Percentiles rank a stretch among this genome's conserved stretches.
Conservation (phyloP, 2,329 filamentous ascomycete species). For the Alternaria triticimaculans region DNA sequence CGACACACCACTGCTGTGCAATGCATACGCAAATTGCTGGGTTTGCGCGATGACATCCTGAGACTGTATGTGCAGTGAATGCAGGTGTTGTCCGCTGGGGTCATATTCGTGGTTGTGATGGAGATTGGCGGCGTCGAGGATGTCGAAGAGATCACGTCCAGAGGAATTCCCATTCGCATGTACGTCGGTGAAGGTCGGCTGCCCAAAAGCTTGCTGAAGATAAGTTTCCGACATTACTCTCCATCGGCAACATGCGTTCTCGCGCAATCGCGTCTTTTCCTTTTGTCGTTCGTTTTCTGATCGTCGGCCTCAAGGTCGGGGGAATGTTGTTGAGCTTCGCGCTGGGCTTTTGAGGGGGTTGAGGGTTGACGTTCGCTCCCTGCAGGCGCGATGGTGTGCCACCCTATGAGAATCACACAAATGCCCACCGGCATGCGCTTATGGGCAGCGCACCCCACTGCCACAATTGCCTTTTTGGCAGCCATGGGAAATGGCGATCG, state of each 20-base stretch:
- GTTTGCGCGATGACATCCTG: conserved; percentile 24
- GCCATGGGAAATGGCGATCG: conserved; percentile 20
- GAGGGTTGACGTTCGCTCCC: conserved; percentile 27
- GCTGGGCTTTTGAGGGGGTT: conserved; percentile 19
- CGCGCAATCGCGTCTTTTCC: conserved; percentile 13
- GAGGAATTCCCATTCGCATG: conserved; percentile 50
- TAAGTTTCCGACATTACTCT: conserved; percentile 47
- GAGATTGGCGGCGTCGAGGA: conserved; percentile 36
- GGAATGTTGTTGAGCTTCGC: conserved; percentile 23
- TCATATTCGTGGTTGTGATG: conserved; percentile 35
- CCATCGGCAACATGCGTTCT: conserved; percentile 40
- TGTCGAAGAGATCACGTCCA: conserved; percentile 47
- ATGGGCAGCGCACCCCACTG: conserved; percentile 27
- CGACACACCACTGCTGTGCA: conserved; percentile 28
- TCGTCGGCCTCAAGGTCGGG: conserved; percentile 4
- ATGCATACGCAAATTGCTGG: conserved; percentile 27
- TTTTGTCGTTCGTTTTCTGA: conserved; percentile 3
- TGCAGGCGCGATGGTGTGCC: conserved; percentile 32
- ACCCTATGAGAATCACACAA: conserved; percentile 38
- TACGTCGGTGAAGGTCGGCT: conserved; percentile 45
- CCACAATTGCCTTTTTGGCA: conserved; percentile 18
- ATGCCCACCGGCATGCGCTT: conserved; percentile 28
- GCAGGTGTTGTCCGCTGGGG: conserved; percentile 22
- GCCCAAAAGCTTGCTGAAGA: conserved; percentile 43
- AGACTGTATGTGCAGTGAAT: conserved; percentile 18